Base-by-base conservation (phyloP, 495 filamentous ascomycete genomes). In the Trichoderma asperelloides region DNA sequence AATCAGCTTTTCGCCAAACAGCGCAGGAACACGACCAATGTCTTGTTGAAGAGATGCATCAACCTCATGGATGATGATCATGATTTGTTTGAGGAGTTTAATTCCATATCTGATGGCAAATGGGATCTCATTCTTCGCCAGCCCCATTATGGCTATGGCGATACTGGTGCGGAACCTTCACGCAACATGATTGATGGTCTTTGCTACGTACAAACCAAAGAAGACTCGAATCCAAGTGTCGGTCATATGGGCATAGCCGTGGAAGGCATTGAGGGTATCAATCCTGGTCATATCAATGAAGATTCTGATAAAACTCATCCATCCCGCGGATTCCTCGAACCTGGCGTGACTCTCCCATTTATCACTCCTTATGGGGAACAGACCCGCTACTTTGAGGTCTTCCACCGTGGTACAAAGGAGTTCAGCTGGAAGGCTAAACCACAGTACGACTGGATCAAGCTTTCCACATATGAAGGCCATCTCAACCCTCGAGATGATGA, bases 181-280 rank as follows among this genome's bases (percentile, higher is more conserved):
- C 55, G 55, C 25, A 60, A 60, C 55, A 60, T 60, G 55, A 60
- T 60, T 15, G 55, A 60, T 33, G 55, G 55, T 6, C 55, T 60
- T 30, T 60, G 55, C 16, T 60, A 60, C 28, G 55, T 60, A 25
- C 55, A 60, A 30, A 60, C 55, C 6, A 30, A 30, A 30, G 55
- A 60, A 27, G 55, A 60, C 11, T 60, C 55, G 25, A 60, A 60
- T 25, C 55, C 55, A 6, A 60, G 55, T 25, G 55, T 60, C 30
- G 55, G 55, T 18, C 55, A 60, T 18, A 60, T 60, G 55, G 55
- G 55, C 16, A 60, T 60, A 28, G 55, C 55, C 11, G 55, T 60
- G 0, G 55, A 60, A 30, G 55, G 55, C 23, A 60, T 60, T 21
- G 55, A 60, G 16, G 55, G 55, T 3, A 60, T 60, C 16, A 60